These are phyloP conservation scores for Lenwebbia sp. DNA, from an alignment of 345 rosid species.

Conservation along the genomic window DNA sequence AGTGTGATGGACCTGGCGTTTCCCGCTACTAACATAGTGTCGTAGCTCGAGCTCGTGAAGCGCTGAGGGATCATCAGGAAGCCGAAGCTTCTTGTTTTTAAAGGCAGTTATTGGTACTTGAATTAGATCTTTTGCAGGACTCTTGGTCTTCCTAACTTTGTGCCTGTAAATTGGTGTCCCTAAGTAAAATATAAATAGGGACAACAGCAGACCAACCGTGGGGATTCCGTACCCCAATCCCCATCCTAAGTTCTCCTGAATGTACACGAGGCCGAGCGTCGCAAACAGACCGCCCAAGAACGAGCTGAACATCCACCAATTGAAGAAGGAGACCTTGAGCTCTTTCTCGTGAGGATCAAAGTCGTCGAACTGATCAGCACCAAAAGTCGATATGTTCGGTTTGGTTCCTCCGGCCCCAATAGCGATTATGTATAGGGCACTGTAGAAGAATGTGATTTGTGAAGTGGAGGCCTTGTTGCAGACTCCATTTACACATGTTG, in stretches of 20 bases:
- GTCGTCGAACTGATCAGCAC: constrained; percentile 94
- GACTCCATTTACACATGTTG: constrained; percentile 47
- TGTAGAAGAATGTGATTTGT: constrained; percentile 62
- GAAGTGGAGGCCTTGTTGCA: constrained; percentile 66
- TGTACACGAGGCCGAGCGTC: constrained; percentile 71
- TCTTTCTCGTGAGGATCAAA: constrained; percentile 39
- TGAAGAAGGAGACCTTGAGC: constrained; percentile 78
- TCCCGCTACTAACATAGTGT: constrained; percentile 43
- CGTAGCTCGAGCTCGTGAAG: constrained; percentile 57
- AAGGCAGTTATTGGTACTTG: constrained; percentile 48
- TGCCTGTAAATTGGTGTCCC: constrained; percentile 88
- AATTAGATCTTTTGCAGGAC: constrained; percentile 53
- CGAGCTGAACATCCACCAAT: constrained; percentile 96
- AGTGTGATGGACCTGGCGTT: constrained; percentile 57
- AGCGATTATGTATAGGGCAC: constrained; percentile 67
- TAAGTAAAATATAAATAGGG: constrained; percentile 55
- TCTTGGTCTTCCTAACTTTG: constrained; percentile 44
- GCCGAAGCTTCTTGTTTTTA: constrained; percentile 38
- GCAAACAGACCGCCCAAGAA: constrained; percentile 73
- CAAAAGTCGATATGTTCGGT: constrained; percentile 90
- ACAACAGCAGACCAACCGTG: constrained; percentile 53
- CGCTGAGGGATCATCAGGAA: constrained; percentile 33
- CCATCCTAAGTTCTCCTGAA: constrained; percentile 90
- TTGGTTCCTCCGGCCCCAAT: constrained; percentile 88
- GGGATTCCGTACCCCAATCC: constrained; percentile 86